Evolutionary conservation across 2,329 filamentous ascomycete species (phyloP).

Genomic region (Diaporthe citri): DNA sequence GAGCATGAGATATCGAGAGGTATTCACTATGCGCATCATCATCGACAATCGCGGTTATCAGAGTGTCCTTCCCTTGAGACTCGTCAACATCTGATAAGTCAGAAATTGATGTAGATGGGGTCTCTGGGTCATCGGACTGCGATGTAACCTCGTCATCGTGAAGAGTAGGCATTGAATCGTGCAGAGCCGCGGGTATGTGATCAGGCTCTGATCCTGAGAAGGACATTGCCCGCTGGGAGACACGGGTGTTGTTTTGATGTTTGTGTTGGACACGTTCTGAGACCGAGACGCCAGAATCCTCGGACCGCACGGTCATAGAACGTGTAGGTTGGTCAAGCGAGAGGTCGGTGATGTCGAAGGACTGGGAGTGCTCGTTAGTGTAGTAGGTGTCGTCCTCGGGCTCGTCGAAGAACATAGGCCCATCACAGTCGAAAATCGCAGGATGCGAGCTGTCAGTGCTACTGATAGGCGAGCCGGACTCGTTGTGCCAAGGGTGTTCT

Average conservation of each 20-base stretch:
- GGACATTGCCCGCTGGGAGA: slow-evolving; percentile 63
- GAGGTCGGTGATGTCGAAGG: slow-evolving; percentile 45
- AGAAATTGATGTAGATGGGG: slow-evolving; percentile 58
- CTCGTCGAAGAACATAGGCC: slow-evolving; percentile 58
- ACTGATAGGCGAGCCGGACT: slow-evolving; percentile 51
- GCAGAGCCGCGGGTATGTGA: slow-evolving; percentile 50
- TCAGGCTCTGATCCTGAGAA: slow-evolving; percentile 65
- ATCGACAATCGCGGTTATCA: slow-evolving; percentile 42
- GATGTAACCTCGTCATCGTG: slow-evolving; percentile 59
- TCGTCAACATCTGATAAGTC: slow-evolving; percentile 58
- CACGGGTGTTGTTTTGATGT: slow-evolving; percentile 50
- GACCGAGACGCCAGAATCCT: slow-evolving; percentile 56
- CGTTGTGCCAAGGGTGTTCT: slow-evolving; percentile 59
- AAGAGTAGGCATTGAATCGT: slow-evolving; percentile 43
- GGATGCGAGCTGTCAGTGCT: slow-evolving; percentile 52
- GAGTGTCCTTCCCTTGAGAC: slow-evolving; percentile 47
- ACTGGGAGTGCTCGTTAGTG: slow-evolving; percentile 59
- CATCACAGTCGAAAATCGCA: slow-evolving; percentile 48
- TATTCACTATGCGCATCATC: slow-evolving; percentile 51
- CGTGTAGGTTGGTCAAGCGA: slow-evolving; percentile 55
- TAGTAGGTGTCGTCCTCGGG: slow-evolving; percentile 49
- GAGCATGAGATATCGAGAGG: slow-evolving; percentile 55
- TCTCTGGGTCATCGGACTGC: slow-evolving; percentile 59
- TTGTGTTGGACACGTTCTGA: slow-evolving; percentile 51
- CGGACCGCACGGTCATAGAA: slow-evolving; percentile 63